phyloP scores from a whole-genome alignment of 495 filamentous ascomycete genomes.

The Staphylotrichum longicolle region DNA sequence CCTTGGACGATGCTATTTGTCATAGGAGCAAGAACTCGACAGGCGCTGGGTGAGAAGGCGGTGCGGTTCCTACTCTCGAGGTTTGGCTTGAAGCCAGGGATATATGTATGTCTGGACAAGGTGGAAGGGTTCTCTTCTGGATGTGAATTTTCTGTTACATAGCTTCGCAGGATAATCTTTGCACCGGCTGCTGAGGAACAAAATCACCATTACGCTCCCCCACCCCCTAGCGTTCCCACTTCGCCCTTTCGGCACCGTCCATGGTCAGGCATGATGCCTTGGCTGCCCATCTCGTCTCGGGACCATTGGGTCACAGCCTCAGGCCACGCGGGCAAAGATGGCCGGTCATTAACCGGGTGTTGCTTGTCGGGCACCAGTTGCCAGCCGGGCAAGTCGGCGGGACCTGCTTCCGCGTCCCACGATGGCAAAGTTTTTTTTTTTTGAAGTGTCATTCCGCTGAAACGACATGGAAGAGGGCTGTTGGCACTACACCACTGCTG shows the following conservation, averaged over 20 bases:
- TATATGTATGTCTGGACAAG: conserved; percentile 1
- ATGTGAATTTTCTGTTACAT: conserved; percentile 10
- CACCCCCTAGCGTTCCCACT: neutral
- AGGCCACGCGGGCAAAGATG: neutral
- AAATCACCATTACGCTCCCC: neutral
- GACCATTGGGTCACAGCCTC: neutral
- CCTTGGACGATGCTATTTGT: too few relatives aligned
- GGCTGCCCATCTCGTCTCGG: neutral
- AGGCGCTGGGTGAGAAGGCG: too few relatives aligned
- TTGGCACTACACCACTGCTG: neutral
- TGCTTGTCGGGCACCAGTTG: neutral
- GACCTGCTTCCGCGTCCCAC: conserved; percentile 5
- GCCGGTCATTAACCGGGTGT: neutral
- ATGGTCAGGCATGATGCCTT: conserved; percentile 12
- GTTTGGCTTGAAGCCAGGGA: conserved; percentile 1
- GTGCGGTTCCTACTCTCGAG: neutral
- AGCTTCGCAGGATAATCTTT: neutral
- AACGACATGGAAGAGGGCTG: neutral
- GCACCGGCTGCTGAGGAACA: neutral
- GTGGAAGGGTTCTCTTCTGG: neutral
- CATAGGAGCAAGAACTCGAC: too few relatives aligned
- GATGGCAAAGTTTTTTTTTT: neutral
- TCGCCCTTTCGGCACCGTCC: neutral
- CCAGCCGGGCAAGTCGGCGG: too few relatives aligned
- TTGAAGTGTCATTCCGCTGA: neutral